These are phyloP conservation scores for Hypoxylon fragiforme DNA, from an alignment of 495 filamentous ascomycete species.

Conservation along the genomic window DNA sequence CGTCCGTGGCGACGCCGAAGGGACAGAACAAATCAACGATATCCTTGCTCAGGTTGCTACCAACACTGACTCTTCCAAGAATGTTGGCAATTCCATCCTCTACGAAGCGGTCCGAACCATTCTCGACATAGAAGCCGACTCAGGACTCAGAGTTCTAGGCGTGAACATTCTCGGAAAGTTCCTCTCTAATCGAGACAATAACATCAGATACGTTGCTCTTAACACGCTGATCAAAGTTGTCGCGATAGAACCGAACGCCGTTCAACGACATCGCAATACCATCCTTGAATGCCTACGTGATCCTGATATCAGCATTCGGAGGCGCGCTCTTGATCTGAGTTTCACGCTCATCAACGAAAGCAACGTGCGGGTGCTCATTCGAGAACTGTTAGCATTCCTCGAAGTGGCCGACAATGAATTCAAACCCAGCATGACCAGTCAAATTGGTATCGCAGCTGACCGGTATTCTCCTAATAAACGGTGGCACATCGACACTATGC, in stretches of 20 bases:
- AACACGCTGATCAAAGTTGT: constrained; percentile 99
- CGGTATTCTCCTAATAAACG: constrained; percentile 94
- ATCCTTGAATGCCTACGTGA: constrained; percentile 95
- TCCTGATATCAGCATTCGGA: constrained; percentile 97
- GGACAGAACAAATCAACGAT: constrained; percentile 97
- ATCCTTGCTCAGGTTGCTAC: constrained; percentile 97
- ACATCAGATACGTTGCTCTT: constrained; percentile 95
- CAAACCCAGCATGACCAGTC: constrained; percentile 94
- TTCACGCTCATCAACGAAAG: constrained; percentile 97
- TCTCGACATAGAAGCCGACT: constrained; percentile 96
- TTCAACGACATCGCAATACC: constrained; percentile 95
- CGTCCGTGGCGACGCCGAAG: constrained; percentile 81
- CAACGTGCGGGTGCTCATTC: constrained; percentile 89
- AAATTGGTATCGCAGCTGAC: constrained; percentile 96
- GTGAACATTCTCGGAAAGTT: constrained; percentile 99
- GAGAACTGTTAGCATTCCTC: constrained; percentile 90
- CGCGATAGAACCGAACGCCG: constrained; percentile 95
- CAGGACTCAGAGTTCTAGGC: constrained; percentile 86
- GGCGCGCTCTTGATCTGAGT: constrained; percentile 91
- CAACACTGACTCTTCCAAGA: constrained; percentile 97
- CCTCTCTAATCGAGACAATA: constrained; percentile 96
- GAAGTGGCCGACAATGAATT: constrained; percentile 98
- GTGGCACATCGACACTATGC: constrained; percentile 97
- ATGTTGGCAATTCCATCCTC: constrained; percentile 95
- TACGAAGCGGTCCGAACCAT: constrained; percentile 98